Percentiles rank a stretch among this genome's conserved stretches.
Conservation (phyloP, 1,284 basidiomycete genomes). For the Cutaneotrichosporon spelunceum region DNA sequence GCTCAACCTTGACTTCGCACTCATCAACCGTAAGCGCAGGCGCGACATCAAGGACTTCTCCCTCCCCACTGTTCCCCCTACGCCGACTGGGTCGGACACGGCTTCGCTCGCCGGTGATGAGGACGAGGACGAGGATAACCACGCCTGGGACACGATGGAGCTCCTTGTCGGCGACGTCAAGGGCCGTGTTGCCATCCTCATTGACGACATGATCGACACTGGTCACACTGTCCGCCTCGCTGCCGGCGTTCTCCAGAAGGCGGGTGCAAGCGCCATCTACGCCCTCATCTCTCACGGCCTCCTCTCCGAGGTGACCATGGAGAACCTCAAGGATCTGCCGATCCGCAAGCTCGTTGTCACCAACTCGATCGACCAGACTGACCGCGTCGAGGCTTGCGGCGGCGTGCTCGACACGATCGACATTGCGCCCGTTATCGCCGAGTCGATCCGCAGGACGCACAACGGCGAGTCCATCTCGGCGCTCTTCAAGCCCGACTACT, state of each 20-base stretch:
- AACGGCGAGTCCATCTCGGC: constrained; percentile 63
- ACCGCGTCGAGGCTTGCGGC: constrained; percentile 52
- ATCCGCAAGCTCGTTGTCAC: constrained; percentile 84
- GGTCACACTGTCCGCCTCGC: constrained; percentile 84
- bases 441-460: constrained; percentile 93
- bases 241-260: constrained; percentile 76
- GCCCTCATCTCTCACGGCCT: constrained; percentile 90
- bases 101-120: constrained; percentile 39
- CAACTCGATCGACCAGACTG: constrained; percentile 70
- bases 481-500: constrained; percentile 41
- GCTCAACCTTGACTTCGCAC: constrained; percentile 90
- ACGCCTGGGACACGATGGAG: constrained; percentile 69
- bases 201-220: constrained; percentile 98
- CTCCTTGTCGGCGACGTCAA: constrained; percentile 94
- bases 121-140: constrained; percentile 47
- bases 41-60: constrained; percentile 55
- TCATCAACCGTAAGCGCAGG: constrained; percentile 83
- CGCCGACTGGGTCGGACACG: constrained; percentile 44
- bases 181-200: constrained; percentile 88
- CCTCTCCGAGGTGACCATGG: constrained; percentile 79
- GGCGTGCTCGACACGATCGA: constrained; percentile 64
- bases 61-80: constrained; percentile 48
- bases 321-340: constrained; percentile 70
- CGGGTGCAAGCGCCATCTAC: constrained; percentile 83
- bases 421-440: constrained; percentile 84